phyloP scores from a whole-genome alignment of 306 rosid genomes.

The Quercus bicolor region DNA sequence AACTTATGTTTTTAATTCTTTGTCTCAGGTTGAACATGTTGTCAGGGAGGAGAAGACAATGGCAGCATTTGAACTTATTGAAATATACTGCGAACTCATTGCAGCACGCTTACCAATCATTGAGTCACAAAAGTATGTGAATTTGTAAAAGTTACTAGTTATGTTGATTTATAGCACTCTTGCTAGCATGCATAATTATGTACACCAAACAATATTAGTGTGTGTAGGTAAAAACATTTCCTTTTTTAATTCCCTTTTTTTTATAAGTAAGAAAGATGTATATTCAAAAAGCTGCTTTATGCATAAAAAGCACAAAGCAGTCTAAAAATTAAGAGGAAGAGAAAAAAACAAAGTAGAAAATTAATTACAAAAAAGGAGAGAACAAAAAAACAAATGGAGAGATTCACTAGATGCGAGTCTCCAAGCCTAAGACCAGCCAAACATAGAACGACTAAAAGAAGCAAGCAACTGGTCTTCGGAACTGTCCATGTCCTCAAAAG shows the following conservation, averaged over 20 bases:
- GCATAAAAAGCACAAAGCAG: too few relatives aligned
- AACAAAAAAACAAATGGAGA: too few relatives aligned
- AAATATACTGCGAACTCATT: constrained; percentile 90
- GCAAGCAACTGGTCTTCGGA: too few relatives aligned
- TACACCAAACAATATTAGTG: neutral
- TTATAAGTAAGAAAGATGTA: too few relatives aligned
- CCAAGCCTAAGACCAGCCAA: too few relatives aligned
- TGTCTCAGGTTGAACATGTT: constrained; percentile 88
- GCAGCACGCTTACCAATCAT: constrained; percentile 78
- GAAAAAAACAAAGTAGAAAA: too few relatives aligned
- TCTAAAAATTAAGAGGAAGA: too few relatives aligned
- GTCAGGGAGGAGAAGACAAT: constrained; percentile 83
- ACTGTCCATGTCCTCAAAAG: too few relatives aligned
- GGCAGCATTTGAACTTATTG: constrained; percentile 85
- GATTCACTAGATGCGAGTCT: too few relatives aligned
- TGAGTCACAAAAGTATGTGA: constrained; percentile 90
- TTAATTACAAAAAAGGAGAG: too few relatives aligned
- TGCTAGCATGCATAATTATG: constrained; percentile 2
- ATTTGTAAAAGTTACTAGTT: neutral
- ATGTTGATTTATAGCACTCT: neutral
- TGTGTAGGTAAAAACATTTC: neutral
- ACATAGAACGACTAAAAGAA: too few relatives aligned
- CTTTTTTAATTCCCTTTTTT: neutral
- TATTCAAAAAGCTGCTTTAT: too few relatives aligned
- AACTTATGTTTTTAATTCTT: constrained; percentile 1